phyloP scores from a whole-genome alignment of 768 basidiomycete genomes.

The Amanita jacksonii region DNA sequence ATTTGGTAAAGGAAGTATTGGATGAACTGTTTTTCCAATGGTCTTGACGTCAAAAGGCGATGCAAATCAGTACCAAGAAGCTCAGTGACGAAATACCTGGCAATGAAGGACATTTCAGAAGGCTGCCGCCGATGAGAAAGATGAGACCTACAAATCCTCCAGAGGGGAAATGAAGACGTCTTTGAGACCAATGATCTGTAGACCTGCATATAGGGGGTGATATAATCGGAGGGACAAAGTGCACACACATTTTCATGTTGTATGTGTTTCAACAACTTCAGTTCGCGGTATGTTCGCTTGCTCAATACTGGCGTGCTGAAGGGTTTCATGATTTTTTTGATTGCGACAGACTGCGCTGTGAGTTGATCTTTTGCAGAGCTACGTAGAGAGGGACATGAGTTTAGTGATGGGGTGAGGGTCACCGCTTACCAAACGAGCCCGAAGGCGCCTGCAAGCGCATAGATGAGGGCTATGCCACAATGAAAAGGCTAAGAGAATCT shows the following conservation, averaged over 20 bases:
- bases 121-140: conserved; percentile 1
- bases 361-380: conserved; percentile 95
- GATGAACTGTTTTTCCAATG: conserved; percentile 98
- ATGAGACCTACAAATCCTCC: conserved; percentile 75
- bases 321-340: conserved; percentile 99
- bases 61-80: conserved; percentile 97
- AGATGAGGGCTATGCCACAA: conserved; percentile 10
- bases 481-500: conserved; percentile 20
- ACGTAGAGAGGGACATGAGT: conserved; percentile 6
- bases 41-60: conserved; percentile 90
- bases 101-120: conserved; percentile 1
- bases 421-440: conserved; percentile 86
- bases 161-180: conserved; percentile 99
- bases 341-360: conserved; percentile 87
- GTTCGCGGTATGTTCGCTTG: conserved; percentile 95
- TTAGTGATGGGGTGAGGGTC: conserved; percentile 5
- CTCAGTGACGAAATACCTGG: conserved; percentile 97
- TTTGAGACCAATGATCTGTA: conserved; percentile 92
- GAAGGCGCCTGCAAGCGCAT: conserved; percentile 62
- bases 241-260: conserved; percentile 89
- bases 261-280: conserved; percentile 97
- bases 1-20: conserved; percentile 99
- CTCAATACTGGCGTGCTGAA: conserved; percentile 98
- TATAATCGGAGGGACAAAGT: neutral
- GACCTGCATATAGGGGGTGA: conserved; percentile 5